Base-by-base conservation (phyloP, 73 alveolate genomes). In the Paramecium primaurelia region DNA sequence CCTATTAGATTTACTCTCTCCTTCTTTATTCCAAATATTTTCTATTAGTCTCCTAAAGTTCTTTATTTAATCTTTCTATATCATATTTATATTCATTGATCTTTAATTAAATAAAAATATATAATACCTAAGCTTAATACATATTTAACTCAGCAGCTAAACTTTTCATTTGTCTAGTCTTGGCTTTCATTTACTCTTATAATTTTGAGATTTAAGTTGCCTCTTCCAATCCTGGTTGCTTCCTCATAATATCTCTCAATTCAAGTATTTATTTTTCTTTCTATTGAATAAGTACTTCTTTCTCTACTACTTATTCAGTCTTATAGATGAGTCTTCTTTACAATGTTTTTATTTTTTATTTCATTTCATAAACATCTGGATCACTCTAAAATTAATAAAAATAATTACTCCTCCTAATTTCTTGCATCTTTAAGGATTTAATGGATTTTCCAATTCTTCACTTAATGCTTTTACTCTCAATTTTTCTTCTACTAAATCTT, bases 381-480 rank as follows among this genome's bases (percentile, higher is more conserved):
- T 97, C 99, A 71, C 94, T 89, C 91, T 80, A 80, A 5, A 26
- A 80, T 42, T 25, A 20, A 28, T 20, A 16, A 4, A 4, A 80
- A 45, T 80, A 14, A 16, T 80, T 73, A 96, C 96, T 26, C 99
- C 99, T 93, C 96, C 99, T 44, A 97, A 95, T 92, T 97, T 96
- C 86, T 98, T 96, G 96, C 98, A 97, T 88, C 99, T 93, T 86
- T 97, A 97, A 77, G 93, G 94, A 92, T 97, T 97, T 86, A 96
- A 87, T 8, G 98, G 97, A 92, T 95, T 96, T 92, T 95, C 99
- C 9, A 95, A 92, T 86, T 96, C 99, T 95, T 98, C 99, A 26
- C 99, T 95, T 58, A 98, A 95, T 44, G 99, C 99, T 94, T 98
- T 98, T 36, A 98, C 99, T 94, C 97, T 97, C 26, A 97, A 93